A percentile compares a stretch with the other conserved stretches of the same genome.
Conservation (phyloP, 192 early-diverging fungal genomes). For the Backusella westeae region DNA sequence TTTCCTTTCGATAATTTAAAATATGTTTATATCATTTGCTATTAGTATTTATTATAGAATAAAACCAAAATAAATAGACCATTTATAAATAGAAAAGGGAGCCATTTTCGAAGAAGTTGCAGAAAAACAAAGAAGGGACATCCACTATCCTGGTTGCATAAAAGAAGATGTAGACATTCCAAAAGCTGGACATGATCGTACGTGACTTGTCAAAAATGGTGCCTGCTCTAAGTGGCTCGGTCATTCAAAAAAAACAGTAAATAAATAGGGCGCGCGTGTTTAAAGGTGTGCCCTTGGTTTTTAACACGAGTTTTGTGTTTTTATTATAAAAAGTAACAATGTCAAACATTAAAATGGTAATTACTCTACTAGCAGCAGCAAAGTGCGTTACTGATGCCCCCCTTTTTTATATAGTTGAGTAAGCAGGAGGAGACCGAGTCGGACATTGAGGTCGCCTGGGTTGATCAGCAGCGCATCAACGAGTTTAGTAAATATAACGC, state of each 20-base stretch:
- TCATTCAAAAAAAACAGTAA: background rate
- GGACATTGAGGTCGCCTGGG: conserved; percentile 93
- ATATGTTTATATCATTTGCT: no score
- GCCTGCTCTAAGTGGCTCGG: background rate
- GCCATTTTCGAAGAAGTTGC: no score
- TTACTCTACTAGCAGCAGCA: background rate
- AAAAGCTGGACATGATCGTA: no score
- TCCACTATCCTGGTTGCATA: no score
- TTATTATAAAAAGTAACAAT: conserved; percentile 10
- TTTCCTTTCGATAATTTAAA: background rate
- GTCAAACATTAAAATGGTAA: conserved; percentile 32
- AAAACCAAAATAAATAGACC: no score
- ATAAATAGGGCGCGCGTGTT: background rate
- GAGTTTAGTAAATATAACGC: conserved; percentile 85
- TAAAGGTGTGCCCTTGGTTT: background rate
- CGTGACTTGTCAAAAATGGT: background rate
- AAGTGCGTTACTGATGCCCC: background rate
- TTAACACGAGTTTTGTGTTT: background rate
- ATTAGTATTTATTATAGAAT: no score
- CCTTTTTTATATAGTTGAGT: conserved; percentile 14
- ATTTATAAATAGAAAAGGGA: no score
- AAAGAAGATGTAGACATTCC: no score
- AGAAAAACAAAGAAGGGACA: no score
- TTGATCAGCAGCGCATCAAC: conserved; percentile 97
- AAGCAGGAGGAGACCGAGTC: conserved; percentile 77